phyloP scores from a whole-genome alignment of 805 yeast species.

The Nakazawaea sp. region DNA sequence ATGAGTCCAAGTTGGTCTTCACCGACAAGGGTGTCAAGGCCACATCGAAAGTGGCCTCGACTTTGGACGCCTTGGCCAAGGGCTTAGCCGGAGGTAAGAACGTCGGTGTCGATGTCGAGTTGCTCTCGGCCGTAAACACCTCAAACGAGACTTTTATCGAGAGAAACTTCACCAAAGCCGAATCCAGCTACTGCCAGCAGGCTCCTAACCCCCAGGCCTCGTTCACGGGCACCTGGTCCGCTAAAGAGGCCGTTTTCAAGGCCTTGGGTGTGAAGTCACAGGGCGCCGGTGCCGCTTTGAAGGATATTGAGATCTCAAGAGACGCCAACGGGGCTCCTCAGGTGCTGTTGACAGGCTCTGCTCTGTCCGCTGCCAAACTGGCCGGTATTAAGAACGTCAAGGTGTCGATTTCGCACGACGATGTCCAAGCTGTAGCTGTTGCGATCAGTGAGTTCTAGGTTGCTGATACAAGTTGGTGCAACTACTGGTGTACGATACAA shows the following conservation, averaged over 20 bases:
- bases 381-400: conserved; percentile 67
- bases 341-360: conserved; percentile 72
- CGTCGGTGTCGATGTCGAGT: conserved; percentile 97
- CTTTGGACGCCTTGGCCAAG: conserved; percentile 55
- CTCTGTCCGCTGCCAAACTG: conserved; percentile 62
- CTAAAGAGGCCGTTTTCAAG: conserved; percentile 98
- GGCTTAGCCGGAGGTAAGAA: conserved; percentile 55
- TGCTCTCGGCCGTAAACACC: conserved; percentile 71
- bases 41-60: conserved; percentile 33
- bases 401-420: conserved; percentile 94
- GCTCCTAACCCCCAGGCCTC: conserved; percentile 83
- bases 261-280: conserved; percentile 80
- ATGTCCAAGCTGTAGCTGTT: conserved; percentile 95
- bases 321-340: conserved; percentile 73
- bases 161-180: conserved; percentile 83
- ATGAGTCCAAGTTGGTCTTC: conserved; percentile 35
- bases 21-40: conserved; percentile 44
- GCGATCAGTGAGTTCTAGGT: conserved; percentile 61
- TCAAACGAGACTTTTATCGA: conserved; percentile 88
- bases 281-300: conserved; percentile 94
- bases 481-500: neutral
- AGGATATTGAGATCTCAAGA: conserved; percentile 82
- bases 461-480: neutral
- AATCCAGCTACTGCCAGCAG: conserved; percentile 67
- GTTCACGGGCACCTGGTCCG: conserved; percentile 98